These are phyloP conservation scores for Diaporthe velutina DNA, from an alignment of 2,329 filamentous ascomycete genomes.

Conservation along the genomic window DNA sequence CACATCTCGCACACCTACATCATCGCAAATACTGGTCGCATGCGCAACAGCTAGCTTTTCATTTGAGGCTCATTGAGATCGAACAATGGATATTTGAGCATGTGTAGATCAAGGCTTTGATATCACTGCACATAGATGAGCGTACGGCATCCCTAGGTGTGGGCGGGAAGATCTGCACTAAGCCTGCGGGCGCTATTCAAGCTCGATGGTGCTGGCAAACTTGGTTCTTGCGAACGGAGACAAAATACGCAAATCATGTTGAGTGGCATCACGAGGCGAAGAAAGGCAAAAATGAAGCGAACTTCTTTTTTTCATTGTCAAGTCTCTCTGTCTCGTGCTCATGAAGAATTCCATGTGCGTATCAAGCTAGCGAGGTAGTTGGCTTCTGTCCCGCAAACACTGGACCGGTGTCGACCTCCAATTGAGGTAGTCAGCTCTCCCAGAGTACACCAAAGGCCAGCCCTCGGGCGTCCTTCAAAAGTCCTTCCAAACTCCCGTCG, in stretches of 20 bases:
- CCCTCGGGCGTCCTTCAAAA: slow-evolving; percentile 38
- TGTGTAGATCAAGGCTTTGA: neutral
- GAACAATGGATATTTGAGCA: neutral
- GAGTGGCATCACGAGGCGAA: slow-evolving; percentile 2
- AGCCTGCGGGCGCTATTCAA: neutral
- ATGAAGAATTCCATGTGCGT: slow-evolving; percentile 14
- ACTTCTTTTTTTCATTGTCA: slow-evolving; percentile 37
- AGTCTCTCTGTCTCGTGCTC: slow-evolving; percentile 24
- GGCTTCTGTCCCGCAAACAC: slow-evolving; percentile 39
- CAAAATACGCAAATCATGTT: neutral
- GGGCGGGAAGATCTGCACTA: neutral
- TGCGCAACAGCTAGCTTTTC: slow-evolving; percentile 4
- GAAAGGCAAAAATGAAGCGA: slow-evolving; percentile 27
- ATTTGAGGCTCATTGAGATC: neutral
- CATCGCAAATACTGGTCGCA: slow-evolving; percentile 24
- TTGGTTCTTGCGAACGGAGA: too few relatives aligned
- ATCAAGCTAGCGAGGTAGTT: slow-evolving; percentile 32
- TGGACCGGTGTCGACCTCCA: slow-evolving; percentile 34
- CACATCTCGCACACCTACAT: slow-evolving; percentile 24
- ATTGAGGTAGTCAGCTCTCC: slow-evolving; percentile 37
- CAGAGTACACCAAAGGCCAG: slow-evolving; percentile 30
- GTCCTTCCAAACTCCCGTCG: slow-evolving; percentile 23
- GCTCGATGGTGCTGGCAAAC: neutral
- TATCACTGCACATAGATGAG: neutral
- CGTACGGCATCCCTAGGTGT: too few relatives aligned